phyloP scores from a whole-genome alignment of 2,329 filamentous ascomycete species.

The Phaeoacremonium minimum region DNA sequence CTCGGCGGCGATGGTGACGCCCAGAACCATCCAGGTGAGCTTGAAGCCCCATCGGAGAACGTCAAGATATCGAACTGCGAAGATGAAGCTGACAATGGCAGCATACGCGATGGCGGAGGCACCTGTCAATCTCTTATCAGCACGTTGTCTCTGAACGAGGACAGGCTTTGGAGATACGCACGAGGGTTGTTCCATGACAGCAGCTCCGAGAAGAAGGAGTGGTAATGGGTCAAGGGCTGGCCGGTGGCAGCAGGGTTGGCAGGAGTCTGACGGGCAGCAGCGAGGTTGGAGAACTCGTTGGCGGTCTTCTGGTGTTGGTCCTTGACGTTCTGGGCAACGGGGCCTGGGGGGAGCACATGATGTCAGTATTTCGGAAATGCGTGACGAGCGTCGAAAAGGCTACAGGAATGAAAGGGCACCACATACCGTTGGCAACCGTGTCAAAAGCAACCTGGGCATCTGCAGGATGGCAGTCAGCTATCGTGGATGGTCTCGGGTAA shows the following conservation, averaged over 20 bases:
- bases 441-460: conserved; percentile 46
- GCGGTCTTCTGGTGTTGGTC: conserved; percentile 51
- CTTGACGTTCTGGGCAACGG: conserved; percentile 55
- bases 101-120: conserved; percentile 62
- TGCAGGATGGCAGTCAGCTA: no score
- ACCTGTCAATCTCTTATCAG: conserved; percentile 35
- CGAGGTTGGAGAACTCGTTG: conserved; percentile 53
- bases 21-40: conserved; percentile 59
- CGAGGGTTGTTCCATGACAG: conserved; percentile 67
- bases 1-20: conserved; percentile 57
- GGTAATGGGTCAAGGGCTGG: conserved; percentile 64
- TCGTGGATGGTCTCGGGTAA: no score
- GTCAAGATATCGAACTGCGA: conserved; percentile 62
- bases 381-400: not conserved
- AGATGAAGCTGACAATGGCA: conserved; percentile 53
- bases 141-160: no score
- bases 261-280: conserved; percentile 52
- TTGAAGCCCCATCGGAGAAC: conserved; percentile 62
- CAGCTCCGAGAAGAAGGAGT: conserved; percentile 66
- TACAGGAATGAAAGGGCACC: conserved; percentile 1
- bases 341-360: conserved; percentile 34
- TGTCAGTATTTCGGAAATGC: conserved; percentile 5
- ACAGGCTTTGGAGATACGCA: conserved; percentile 35
- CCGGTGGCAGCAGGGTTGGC: conserved; percentile 50
- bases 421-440: conserved; percentile 42